phyloP scores from a whole-genome alignment of 306 rosid species.

The Hippophae gyantsensis region DNA sequence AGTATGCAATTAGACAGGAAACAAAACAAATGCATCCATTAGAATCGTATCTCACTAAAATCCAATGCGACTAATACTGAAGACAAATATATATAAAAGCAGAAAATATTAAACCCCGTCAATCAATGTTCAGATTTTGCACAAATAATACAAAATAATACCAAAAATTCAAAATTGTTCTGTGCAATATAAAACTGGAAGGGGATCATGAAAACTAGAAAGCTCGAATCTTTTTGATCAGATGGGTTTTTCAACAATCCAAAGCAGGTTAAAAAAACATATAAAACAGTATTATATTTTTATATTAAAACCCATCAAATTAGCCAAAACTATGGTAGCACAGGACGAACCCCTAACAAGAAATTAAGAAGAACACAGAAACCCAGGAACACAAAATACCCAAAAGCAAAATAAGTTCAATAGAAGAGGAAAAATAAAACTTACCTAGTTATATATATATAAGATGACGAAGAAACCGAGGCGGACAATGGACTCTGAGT shows the following conservation, averaged over 20 bases:
- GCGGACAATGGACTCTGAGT: slow-evolving; percentile 25
- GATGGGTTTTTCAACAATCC: not conserved
- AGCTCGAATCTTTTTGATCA: slow-evolving; percentile 4
- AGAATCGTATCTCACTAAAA: no score
- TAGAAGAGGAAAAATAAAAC: not conserved
- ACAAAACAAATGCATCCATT: no score
- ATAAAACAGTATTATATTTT: slow-evolving; percentile 1
- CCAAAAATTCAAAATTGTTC: no score
- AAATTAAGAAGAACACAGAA: slow-evolving; percentile 7
- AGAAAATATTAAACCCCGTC: no score
- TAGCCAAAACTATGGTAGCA: not conserved
- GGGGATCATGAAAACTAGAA: not conserved
- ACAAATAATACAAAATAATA: no score
- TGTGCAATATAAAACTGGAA: no score
- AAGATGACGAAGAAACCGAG: slow-evolving; percentile 33
- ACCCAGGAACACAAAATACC: slow-evolving; percentile 18
- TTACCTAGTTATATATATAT: slow-evolving; percentile 11
- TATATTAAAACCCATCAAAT: not conserved
- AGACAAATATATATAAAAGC: no score
- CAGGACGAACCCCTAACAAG: slow-evolving; percentile 4
- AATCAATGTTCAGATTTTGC: no score
- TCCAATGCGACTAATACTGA: no score
- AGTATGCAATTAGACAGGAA: no score
- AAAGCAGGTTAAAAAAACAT: slow-evolving; percentile 2
- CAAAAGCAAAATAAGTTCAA: slow-evolving; percentile 4